A percentile compares a stretch with the other conserved stretches of the same genome.
phyloP scores from a whole-genome alignment of 2,329 filamentous ascomycete species.

The Clonostachys solani region DNA sequence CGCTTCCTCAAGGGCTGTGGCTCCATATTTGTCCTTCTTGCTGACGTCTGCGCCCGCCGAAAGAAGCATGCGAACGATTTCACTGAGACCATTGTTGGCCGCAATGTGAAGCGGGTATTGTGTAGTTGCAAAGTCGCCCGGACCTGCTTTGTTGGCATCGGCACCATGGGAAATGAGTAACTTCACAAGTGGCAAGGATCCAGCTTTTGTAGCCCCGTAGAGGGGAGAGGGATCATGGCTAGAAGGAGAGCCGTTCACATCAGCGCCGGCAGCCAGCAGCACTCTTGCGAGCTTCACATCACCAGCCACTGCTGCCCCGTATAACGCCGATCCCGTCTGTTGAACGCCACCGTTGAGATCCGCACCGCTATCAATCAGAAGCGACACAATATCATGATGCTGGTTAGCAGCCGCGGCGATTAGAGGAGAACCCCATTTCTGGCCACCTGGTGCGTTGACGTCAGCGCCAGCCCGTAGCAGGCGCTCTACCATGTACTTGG shows the following conservation, averaged over 20 bases:
- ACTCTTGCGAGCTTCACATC: neutral
- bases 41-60: too few relatives aligned
- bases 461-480: neutral
- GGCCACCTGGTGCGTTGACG: neutral
- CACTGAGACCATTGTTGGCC: neutral
- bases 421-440: too few relatives aligned
- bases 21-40: too few relatives aligned
- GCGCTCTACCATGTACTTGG: neutral
- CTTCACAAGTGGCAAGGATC: neutral
- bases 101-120: neutral
- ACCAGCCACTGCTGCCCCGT: neutral
- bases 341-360: neutral
- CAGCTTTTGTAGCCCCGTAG: neutral
- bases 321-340: too few relatives aligned
- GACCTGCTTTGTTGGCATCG: neutral
- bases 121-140: neutral
- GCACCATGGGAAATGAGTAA: neutral
- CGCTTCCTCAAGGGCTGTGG: too few relatives aligned
- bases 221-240: neutral
- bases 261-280: neutral
- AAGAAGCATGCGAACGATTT: neutral
- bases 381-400: neutral
- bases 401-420: neutral
- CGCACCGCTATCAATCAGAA: neutral
- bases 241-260: neutral